Evolutionary conservation across 2,329 filamentous ascomycete species (phyloP), one percentile per base, ranked within the genome.

Genomic region (Aspergillus sp.): DNA sequence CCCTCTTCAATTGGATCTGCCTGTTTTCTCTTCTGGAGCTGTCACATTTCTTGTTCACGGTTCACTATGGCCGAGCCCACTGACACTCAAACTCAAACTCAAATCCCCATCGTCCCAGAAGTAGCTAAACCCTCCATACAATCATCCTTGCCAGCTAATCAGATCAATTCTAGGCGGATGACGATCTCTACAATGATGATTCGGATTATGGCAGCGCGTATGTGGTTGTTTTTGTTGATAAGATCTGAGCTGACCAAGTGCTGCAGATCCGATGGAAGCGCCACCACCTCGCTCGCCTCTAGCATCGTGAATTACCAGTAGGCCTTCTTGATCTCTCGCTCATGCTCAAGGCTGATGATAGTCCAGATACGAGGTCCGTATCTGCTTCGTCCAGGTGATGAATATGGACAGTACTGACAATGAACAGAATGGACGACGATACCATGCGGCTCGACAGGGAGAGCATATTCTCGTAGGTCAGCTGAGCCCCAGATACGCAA

Each of bases 371-470:
- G 61, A 65, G 59, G 61, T 65, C 22, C 19, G 53, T 13, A 46
- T 22, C 9, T 25, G 17, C 22, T 47, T 30, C 17, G 8, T 9
- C 8, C n/a, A 17, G 28, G 15, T 13, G n/a, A 38, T 46, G 30
- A 49, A 15, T 30, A 38, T 48, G 25, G 22, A 31, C 3, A 8
- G 13, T 17, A 8, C 47, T 61, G 51, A 63, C 23, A 7, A n/a
- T 11, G 9, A 19, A 28, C 54, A 70, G 68, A 71, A 72, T 47
- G 68, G 66, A 43, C 66, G 70, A 23, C 63, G 69, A 30, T 71
- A 71, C 51, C 66, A 71, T 45, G 61, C 66, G 17, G 71, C 64
- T 47, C 60, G 62, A n/a, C 64, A 66, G 52, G 69, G 70, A 6
- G 64, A 66, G 62, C 70, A 69, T 62, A 31, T 69, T 8, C 50